Conservation (phyloP, 331 rosid species). For the Acacia pycnantha region DNA sequence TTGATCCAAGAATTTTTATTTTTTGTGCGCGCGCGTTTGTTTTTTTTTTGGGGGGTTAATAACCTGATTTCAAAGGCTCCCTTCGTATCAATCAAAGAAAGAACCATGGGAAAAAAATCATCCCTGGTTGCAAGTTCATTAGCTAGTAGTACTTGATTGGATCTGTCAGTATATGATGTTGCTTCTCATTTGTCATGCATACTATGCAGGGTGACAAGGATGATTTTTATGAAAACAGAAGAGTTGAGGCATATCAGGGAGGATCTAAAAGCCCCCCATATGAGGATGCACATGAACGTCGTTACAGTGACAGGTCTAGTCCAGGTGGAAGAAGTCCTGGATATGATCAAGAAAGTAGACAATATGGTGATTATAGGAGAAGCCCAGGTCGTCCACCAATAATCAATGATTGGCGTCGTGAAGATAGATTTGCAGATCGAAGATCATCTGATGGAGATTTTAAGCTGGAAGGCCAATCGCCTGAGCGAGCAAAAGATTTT, state of each 20-base stretch:
- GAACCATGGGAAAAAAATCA: neutral
- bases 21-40: neutral
- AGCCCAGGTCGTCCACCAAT: constrained; percentile 82
- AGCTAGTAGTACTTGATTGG: neutral
- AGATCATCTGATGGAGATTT: constrained; percentile 71
- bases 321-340: constrained; percentile 96
- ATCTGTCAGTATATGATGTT: constrained; percentile 21
- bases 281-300: constrained; percentile 67
- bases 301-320: constrained; percentile 78
- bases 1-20: neutral
- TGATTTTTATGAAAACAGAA: constrained; percentile 58
- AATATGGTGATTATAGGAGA: constrained; percentile 59
- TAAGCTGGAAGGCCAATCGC: constrained; percentile 71
- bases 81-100: neutral
- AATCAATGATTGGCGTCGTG: constrained; percentile 89
- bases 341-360: constrained; percentile 77
- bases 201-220: constrained; percentile 84
- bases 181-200: constrained; percentile 28
- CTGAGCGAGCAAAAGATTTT: constrained; percentile 63
- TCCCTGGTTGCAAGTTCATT: neutral
- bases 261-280: constrained; percentile 88
- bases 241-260: constrained; percentile 64
- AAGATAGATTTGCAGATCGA: constrained; percentile 69
- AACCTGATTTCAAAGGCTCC: neutral
- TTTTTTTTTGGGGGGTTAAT: neutral